Evolutionary conservation across 768 basidiomycete genomes (phyloP).

Genomic region (Leccinum boreale): DNA sequence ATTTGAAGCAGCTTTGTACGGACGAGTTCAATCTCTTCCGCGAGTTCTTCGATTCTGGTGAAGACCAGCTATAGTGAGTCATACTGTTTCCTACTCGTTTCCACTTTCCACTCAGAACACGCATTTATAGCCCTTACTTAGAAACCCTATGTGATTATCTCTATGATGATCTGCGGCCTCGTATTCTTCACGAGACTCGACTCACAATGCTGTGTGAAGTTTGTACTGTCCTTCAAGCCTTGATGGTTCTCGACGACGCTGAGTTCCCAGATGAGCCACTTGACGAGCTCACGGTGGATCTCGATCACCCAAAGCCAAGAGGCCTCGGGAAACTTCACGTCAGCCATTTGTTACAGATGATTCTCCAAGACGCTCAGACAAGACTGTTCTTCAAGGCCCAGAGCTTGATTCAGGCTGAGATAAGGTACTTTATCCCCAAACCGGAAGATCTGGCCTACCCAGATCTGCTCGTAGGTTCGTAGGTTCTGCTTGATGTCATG

Average conservation of each 20-base stretch:
- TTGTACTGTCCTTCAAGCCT: conserved; percentile 91
- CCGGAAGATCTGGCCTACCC: conserved; percentile 85
- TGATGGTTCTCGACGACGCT: conserved; percentile 88
- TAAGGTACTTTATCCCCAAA: conserved; percentile 76
- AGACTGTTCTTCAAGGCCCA: conserved; percentile 95
- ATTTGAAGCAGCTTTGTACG: conserved; percentile 85
- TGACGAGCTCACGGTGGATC: conserved; percentile 37
- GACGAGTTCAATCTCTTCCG: conserved; percentile 87
- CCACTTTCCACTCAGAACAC: conserved; percentile 7
- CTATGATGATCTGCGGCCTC: conserved; percentile 92
- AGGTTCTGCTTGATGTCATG: not conserved
- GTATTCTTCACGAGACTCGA: conserved; percentile 89
- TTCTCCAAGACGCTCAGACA: conserved; percentile 95
- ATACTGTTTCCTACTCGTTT: not conserved
- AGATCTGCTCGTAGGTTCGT: conserved; percentile 69
- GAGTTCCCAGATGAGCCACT: conserved; percentile 30
- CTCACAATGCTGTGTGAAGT: conserved; percentile 89
- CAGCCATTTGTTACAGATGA: conserved; percentile 78
- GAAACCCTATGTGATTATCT: conserved; percentile 91
- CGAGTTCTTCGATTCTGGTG: conserved; percentile 85
- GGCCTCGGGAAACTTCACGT: conserved; percentile 69
- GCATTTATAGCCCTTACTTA: conserved; percentile 67
- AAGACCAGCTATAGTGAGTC: conserved; percentile 66
- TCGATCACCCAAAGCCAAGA: conserved; percentile 34
- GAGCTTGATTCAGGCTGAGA: conserved; percentile 84